Evolutionary conservation across 805 yeast genomes (phyloP).

Genomic region (Brettanomyces bruxellensis): DNA sequence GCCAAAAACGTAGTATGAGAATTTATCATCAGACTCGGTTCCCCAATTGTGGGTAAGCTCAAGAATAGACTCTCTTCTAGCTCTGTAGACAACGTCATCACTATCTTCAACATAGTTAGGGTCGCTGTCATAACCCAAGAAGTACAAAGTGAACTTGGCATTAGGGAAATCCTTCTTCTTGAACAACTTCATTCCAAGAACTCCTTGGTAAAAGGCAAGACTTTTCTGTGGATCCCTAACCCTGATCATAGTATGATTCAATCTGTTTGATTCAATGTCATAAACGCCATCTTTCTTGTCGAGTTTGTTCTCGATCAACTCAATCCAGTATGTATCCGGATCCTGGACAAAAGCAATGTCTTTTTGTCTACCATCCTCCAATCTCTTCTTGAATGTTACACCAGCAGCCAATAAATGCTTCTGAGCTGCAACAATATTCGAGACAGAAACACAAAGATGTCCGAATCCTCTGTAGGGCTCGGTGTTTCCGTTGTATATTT

Average conservation of each 20-base stretch:
- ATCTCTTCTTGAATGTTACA: slow-evolving; percentile 72
- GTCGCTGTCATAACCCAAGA: slow-evolving; percentile 62
- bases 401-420: slow-evolving; percentile 46
- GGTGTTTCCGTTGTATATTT: slow-evolving; percentile 72
- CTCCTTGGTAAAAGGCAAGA: slow-evolving; percentile 67
- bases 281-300: slow-evolving; percentile 33
- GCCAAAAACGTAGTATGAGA: slow-evolving; percentile 80
- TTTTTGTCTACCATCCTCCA: slow-evolving; percentile 85
- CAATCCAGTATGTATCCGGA: slow-evolving; percentile 97
- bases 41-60: slow-evolving; percentile 97
- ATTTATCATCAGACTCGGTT: slow-evolving; percentile 69
- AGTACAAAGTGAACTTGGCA: slow-evolving; percentile 81
- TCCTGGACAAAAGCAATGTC: slow-evolving; percentile 92
- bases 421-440: slow-evolving; percentile 61
- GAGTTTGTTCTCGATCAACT: slow-evolving; percentile 56
- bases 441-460: slow-evolving; percentile 83
- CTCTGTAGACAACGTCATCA: slow-evolving; percentile 25
- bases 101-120: slow-evolving; percentile 34
- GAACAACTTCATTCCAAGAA: slow-evolving; percentile 72
- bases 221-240: slow-evolving; percentile 77
- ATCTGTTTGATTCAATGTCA: slow-evolving; percentile 33
- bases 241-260: slow-evolving; percentile 91
- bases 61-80: slow-evolving; percentile 55
- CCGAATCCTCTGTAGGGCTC: slow-evolving; percentile 90
- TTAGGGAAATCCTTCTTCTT: slow-evolving; percentile 45